Base-by-base conservation (phyloP, 805 yeast species). In the Candida maesae region DNA sequence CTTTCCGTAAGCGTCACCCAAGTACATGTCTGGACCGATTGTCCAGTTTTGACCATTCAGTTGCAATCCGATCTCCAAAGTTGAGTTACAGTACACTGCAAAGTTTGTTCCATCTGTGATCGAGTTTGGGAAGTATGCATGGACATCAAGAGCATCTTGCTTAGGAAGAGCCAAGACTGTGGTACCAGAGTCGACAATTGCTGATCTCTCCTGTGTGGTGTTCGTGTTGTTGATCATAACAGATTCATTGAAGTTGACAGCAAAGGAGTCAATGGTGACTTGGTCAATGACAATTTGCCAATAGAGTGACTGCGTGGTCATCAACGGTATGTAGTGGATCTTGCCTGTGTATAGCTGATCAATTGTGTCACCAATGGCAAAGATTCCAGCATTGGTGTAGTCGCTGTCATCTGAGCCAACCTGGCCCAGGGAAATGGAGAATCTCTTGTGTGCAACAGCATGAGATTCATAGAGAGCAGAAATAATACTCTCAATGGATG, bases 171-270 rank as follows among this genome's bases (percentile, higher is more conserved):
- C 75, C 19, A 81, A 59, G 3, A 81, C 73, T 0, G 86, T 80
- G 3, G 87, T 79, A 17, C 87, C 88, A 6, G 83, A 75, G 56
- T 81, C 88, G 16, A 81, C 63, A 21, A 80, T 66, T 6, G 78
- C 80, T 4, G 56, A 45, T 53, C 74, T 62, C n/a, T 60, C 25
- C 3, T 37, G 21, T 3, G 51, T 45, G 7, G 58, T 34, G 34
- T 49, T 43, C 6, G 12, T 18, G 3, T 27, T 32, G 21, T 49
- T 19, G 11, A 37, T 19, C 12, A 13, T 28, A 2, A 36, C 34
- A 8, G 51, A 35, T 6, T 55, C 47, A 21, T 65, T 53, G 42
- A 74, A 73, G 4, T 51, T 40, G 12, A 68, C 61, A 33, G 44
- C 42, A 41, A 47, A 51, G 11, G 60, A 62, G 42, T 66, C 63